Percentiles rank a stretch among this genome's conserved stretches.
These are phyloP conservation scores for Mycena citricolor DNA, from an alignment of 1,284 basidiomycete species.

Conservation along the genomic window DNA sequence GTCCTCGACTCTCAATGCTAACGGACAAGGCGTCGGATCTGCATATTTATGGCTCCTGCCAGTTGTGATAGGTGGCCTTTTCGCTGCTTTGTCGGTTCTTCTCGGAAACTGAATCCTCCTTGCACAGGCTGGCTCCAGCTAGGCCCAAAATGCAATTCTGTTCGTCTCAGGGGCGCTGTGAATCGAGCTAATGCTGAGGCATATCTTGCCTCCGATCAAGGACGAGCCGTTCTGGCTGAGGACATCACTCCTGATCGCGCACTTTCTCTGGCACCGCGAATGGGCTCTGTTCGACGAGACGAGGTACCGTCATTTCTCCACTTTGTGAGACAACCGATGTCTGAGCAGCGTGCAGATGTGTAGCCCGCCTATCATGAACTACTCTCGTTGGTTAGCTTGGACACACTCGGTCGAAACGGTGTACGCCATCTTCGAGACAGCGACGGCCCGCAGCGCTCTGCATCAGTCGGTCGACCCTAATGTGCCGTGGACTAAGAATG, in stretches of 20 bases:
- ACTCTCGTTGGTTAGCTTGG: constrained; percentile 22
- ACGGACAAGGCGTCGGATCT: constrained; percentile 38
- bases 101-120: background rate
- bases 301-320: too few relatives aligned
- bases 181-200: constrained; percentile 33
- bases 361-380: constrained; percentile 25
- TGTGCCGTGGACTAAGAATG: background rate
- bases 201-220: constrained; percentile 26
- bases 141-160: constrained; percentile 40
- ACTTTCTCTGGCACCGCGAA: constrained; percentile 22
- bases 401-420: constrained; percentile 21
- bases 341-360: too few relatives aligned
- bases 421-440: constrained; percentile 14
- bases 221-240: constrained; percentile 14
- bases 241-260: constrained; percentile 14
- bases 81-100: too few relatives aligned
- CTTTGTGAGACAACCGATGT: too few relatives aligned
- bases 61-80: constrained; percentile 31
- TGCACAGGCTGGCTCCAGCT: constrained; percentile 40
- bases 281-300: constrained; percentile 15
- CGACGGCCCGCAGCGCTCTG: constrained; percentile 4
- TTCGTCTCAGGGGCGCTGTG: constrained; percentile 32
- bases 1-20: constrained; percentile 26
- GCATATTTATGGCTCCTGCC: constrained; percentile 44
- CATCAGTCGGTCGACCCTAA: constrained; percentile 10